Percentiles rank a stretch among this genome's conserved stretches.
Conservation (phyloP, 1,284 basidiomycete species). For the Porogramme epimiltina region DNA sequence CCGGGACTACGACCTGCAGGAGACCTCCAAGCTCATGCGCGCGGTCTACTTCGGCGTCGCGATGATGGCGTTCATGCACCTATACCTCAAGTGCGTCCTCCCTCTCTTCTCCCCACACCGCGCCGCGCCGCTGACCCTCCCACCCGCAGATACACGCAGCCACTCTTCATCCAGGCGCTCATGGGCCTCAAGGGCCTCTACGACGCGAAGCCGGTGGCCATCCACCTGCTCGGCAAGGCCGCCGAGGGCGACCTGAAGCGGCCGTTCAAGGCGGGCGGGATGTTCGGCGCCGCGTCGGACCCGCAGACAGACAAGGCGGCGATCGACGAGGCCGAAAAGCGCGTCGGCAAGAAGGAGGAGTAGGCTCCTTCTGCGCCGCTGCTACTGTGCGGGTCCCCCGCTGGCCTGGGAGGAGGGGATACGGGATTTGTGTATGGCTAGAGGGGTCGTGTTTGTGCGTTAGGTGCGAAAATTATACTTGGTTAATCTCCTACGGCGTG, state of each 20-base stretch:
- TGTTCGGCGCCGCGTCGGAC: conserved; percentile 66
- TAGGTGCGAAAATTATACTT: conserved; percentile 13
- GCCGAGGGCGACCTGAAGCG: conserved; percentile 89
- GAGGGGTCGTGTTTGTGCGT: conserved; percentile 5
- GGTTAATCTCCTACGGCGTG: conserved; percentile 4
- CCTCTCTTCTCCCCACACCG: not conserved
- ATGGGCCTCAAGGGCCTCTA: conserved; percentile 89
- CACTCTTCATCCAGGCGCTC: conserved; percentile 87
- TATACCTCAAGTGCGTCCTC: conserved; percentile 66
- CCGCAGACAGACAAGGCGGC: conserved; percentile 85
- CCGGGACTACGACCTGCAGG: conserved; percentile 89
- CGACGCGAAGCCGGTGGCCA: conserved; percentile 81
- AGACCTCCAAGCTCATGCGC: conserved; percentile 86
- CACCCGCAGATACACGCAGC: conserved; percentile 73
- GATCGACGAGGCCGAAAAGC: conserved; percentile 88
- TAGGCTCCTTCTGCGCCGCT: conserved; percentile 11
- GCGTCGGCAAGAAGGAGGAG: conserved; percentile 81
- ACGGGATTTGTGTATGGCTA: conserved; percentile 14
- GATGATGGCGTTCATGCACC: conserved; percentile 89
- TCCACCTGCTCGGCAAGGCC: conserved; percentile 76
- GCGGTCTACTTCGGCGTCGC: conserved; percentile 79
- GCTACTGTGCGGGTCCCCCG: not conserved
- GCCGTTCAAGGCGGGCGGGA: conserved; percentile 83
- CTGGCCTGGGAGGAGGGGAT: not conserved
- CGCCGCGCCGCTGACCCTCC: not conserved